Evolutionary conservation across 148 eudicot species (phyloP).

Genomic region (Mesembryanthemum crystallinum): DNA sequence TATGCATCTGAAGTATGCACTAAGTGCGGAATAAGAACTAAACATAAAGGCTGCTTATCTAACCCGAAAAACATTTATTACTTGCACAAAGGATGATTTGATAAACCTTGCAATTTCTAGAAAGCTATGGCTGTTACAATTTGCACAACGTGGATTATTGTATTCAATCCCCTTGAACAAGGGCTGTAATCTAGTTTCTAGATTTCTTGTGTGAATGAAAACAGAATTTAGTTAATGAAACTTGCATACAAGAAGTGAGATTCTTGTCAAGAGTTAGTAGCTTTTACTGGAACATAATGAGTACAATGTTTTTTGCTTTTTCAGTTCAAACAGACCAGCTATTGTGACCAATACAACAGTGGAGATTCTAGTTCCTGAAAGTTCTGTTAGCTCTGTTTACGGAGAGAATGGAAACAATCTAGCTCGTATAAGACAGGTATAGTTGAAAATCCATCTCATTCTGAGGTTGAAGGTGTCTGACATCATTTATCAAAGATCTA

Average conservation of each 20-base stretch:
- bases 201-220: not conserved
- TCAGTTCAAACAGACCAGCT: slow-evolving; percentile 53
- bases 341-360: slow-evolving; percentile 66
- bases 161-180: not conserved
- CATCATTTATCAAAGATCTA: not conserved
- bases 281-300: not conserved
- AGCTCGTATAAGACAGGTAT: slow-evolving; percentile 67
- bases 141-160: not conserved
- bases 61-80: not conserved
- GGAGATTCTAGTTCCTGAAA: slow-evolving; percentile 63
- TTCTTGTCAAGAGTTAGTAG: not conserved
- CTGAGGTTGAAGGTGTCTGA: not conserved
- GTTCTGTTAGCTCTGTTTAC: slow-evolving; percentile 49
- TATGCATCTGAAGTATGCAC: not conserved
- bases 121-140: not conserved
- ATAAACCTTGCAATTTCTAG: not conserved
- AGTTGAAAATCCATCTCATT: not conserved
- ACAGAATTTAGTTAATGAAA: not conserved
- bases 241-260: not conserved
- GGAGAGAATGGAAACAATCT: slow-evolving; percentile 73
- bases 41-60: not conserved
- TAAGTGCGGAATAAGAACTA: not conserved
- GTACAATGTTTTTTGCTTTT: not conserved
- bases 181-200: not conserved
- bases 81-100: not conserved